Percentiles rank a stretch among this genome's conserved stretches.
Conservation (phyloP, 768 basidiomycete genomes). For the Phylloporus rhodoxanthus region DNA sequence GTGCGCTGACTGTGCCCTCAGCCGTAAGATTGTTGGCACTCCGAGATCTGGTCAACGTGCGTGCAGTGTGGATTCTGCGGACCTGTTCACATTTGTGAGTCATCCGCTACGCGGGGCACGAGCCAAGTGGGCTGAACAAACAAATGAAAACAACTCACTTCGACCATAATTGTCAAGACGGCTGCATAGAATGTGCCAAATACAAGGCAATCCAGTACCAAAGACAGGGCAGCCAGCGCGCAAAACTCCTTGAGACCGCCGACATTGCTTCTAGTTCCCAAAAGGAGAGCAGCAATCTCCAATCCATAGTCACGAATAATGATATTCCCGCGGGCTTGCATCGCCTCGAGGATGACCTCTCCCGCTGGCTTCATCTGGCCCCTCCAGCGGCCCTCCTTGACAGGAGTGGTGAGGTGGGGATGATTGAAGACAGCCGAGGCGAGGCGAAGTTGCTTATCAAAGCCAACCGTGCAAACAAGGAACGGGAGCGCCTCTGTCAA, state of each 20-base stretch:
- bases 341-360: constrained; percentile 78
- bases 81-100: constrained; percentile 40
- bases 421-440: constrained; percentile 87
- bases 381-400: constrained; percentile 34
- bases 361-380: constrained; percentile 67
- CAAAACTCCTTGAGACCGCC: constrained; percentile 92
- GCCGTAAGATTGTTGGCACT: constrained; percentile 25
- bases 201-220: constrained; percentile 81
- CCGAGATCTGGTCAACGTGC: constrained; percentile 40
- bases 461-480: constrained; percentile 95
- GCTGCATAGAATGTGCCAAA: constrained; percentile 88
- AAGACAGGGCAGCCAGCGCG: constrained; percentile 83
- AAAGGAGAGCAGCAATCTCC: constrained; percentile 82
- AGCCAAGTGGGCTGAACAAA: constrained; percentile 10
- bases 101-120: not conserved
- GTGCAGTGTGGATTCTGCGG: constrained; percentile 61
- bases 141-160: constrained; percentile 47
- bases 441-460: constrained; percentile 93
- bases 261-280: constrained; percentile 84
- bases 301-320: constrained; percentile 92
- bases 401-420: constrained; percentile 49
- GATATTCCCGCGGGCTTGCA: constrained; percentile 69
- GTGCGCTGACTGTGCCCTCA: constrained; percentile 29
- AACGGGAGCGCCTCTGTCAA: constrained; percentile 95
- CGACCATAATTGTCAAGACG: constrained; percentile 91